Evolutionary conservation across 148 eudicot genomes (phyloP).

Genomic region (Cornus kousa): DNA sequence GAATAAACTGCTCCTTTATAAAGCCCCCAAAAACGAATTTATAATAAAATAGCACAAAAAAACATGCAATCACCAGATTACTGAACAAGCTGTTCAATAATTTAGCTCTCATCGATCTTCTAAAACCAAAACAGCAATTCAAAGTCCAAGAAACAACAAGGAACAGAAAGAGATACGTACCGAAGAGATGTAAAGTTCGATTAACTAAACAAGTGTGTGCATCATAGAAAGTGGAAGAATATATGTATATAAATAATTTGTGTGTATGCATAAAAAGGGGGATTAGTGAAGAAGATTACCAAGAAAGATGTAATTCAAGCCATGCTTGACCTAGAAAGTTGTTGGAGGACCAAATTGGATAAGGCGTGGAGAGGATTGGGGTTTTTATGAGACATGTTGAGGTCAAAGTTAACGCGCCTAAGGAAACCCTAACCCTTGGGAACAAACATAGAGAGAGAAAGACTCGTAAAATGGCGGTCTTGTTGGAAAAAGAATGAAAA

Average conservation of each 20-base stretch:
- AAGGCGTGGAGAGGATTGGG: constrained; percentile 13
- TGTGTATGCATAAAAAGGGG: not conserved
- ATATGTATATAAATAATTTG: not conserved
- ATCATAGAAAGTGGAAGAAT: not conserved
- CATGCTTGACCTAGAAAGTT: constrained; percentile 37
- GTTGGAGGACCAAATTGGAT: constrained; percentile 23
- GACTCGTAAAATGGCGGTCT: constrained; percentile 7
- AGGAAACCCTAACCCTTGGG: constrained; percentile 48
- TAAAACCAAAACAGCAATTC: not conserved
- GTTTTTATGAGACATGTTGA: constrained; percentile 19
- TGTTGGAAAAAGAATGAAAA: not conserved
- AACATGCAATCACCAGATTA: not conserved
- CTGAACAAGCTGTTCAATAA: not conserved
- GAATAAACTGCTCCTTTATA: not conserved
- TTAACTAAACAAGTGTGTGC: not conserved
- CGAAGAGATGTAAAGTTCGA: not conserved
- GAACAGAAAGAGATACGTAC: not conserved
- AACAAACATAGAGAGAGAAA: constrained; percentile 12
- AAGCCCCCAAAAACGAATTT: not conserved
- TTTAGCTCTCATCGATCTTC: not conserved
- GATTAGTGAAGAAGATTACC: constrained; percentile 21
- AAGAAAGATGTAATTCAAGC: constrained; percentile 25
- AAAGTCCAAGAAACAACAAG: not conserved
- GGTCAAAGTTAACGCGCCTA: constrained; percentile 17
- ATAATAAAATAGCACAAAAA: not conserved